phyloP scores from a whole-genome alignment of 176 grass and related monocot genomes.

The Paspalum notatum region DNA sequence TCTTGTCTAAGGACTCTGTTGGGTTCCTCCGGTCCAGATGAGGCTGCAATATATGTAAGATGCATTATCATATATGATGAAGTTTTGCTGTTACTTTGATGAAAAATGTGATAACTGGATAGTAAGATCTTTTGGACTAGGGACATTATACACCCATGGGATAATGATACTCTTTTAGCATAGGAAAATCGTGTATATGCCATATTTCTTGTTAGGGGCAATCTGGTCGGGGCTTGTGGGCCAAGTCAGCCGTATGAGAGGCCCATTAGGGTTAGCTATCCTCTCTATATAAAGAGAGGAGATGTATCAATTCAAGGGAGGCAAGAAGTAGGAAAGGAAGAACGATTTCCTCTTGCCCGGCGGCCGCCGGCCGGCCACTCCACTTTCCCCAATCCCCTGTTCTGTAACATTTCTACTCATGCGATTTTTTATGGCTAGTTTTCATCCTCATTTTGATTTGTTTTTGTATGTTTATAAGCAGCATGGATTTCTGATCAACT shows the following conservation, averaged over 20 bases:
- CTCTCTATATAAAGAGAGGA: too few species aligned
- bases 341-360: too few species aligned
- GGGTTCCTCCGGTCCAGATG: conserved; percentile 36
- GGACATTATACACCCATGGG: conserved; percentile 17
- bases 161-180: conserved; percentile 13
- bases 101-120: conserved; percentile 17
- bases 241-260: too few species aligned
- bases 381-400: too few species aligned
- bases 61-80: conserved; percentile 1
- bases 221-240: too few species aligned
- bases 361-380: too few species aligned
- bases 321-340: too few species aligned
- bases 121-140: conserved; percentile 15
- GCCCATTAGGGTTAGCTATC: too few species aligned
- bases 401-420: too few species aligned
- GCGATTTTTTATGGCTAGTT: neutral
- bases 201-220: too few species aligned
- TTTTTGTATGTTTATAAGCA: neutral
- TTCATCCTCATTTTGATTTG: conserved; percentile 29
- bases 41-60: conserved; percentile 38
- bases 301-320: too few species aligned
- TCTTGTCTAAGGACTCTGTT: conserved; percentile 64
- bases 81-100: conserved; percentile 9
- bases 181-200: conserved; percentile 13
- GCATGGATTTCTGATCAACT: conserved; percentile 22